A percentile compares a stretch with the other conserved stretches of the same genome.
phyloP scores from a whole-genome alignment of 2,329 filamentous ascomycete species.

The Colletotrichum echinochloae region DNA sequence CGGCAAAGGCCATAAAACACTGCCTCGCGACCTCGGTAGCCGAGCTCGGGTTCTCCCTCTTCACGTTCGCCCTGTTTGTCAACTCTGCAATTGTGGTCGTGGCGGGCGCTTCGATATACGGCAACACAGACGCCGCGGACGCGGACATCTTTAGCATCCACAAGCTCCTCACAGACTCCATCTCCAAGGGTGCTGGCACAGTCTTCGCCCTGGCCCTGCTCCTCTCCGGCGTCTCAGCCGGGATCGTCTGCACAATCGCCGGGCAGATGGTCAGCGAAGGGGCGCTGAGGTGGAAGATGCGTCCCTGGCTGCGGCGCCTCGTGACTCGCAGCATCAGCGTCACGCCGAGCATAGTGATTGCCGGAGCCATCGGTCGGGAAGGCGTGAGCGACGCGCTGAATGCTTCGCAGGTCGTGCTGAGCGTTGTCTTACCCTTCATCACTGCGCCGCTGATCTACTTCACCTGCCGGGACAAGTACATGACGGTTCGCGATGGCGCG shows the following conservation, averaged over 20 bases:
- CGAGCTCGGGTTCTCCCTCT: slow-evolving; percentile 78
- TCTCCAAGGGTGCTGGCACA: slow-evolving; percentile 81
- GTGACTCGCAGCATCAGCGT: slow-evolving; percentile 85
- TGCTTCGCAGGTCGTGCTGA: slow-evolving; percentile 82
- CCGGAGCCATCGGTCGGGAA: slow-evolving; percentile 77
- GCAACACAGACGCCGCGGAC: slow-evolving; percentile 68
- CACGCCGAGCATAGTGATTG: slow-evolving; percentile 85
- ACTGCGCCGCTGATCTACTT: slow-evolving; percentile 87
- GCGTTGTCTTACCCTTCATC: slow-evolving; percentile 85
- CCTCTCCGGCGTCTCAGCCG: slow-evolving; percentile 83
- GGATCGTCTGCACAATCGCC: slow-evolving; percentile 89
- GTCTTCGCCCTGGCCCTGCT: slow-evolving; percentile 87
- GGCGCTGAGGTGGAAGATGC: slow-evolving; percentile 78
- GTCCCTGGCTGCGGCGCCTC: slow-evolving; percentile 83
- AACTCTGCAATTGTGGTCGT: slow-evolving; percentile 87
- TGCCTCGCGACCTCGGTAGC: slow-evolving; percentile 80
- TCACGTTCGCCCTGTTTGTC: slow-evolving; percentile 86
- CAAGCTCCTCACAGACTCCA: slow-evolving; percentile 72
- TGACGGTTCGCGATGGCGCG: slow-evolving; percentile 72
- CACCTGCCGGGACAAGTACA: slow-evolving; percentile 81
- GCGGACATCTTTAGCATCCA: slow-evolving; percentile 90
- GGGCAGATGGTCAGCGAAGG: slow-evolving; percentile 92
- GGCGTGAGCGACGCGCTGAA: slow-evolving; percentile 80
- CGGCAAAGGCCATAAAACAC: slow-evolving; percentile 76
- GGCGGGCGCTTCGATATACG: slow-evolving; percentile 80